Percentiles rank a stretch among this genome's conserved stretches.
Evolutionary conservation across 129 eudicot species (phyloP).

Genomic region (Ambrosia artemisiifolia): DNA sequence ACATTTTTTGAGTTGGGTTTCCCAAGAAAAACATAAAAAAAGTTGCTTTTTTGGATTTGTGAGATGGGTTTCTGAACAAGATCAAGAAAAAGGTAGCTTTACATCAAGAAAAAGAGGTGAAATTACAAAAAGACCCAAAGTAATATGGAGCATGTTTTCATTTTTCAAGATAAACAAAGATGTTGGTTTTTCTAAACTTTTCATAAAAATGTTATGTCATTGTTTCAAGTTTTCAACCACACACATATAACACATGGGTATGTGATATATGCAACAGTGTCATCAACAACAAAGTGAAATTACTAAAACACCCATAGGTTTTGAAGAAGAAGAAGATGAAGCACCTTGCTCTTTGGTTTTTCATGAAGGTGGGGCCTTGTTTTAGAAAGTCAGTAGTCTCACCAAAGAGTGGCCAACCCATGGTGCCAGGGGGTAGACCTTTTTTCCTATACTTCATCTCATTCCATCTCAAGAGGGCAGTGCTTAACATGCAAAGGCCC

Average conservation of each 20-base stretch:
- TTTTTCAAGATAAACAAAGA: constrained; percentile 11
- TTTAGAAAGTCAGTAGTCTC: constrained; percentile 95
- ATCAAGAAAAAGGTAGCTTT: constrained; percentile 21
- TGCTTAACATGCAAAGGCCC: constrained; percentile 59
- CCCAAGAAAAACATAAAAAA: constrained; percentile 4
- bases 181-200: background rate
- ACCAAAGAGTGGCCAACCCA: constrained; percentile 99
- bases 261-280: background rate
- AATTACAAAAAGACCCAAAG: background rate
- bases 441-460: constrained; percentile 76
- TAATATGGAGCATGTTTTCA: background rate
- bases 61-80: constrained; percentile 20
- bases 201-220: background rate
- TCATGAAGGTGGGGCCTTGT: constrained; percentile 95
- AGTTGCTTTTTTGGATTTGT: background rate
- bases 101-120: constrained; percentile 1
- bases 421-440: constrained; percentile 97
- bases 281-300: background rate
- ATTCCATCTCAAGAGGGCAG: constrained; percentile 85
- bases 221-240: background rate
- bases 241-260: too few species aligned
- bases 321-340: constrained; percentile 4
- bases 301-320: background rate
- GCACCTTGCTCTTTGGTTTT: constrained; percentile 95
- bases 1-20: constrained; percentile 24